Base-by-base conservation (phyloP, 495 filamentous ascomycete species). In the Lentithecium fluviatile region DNA sequence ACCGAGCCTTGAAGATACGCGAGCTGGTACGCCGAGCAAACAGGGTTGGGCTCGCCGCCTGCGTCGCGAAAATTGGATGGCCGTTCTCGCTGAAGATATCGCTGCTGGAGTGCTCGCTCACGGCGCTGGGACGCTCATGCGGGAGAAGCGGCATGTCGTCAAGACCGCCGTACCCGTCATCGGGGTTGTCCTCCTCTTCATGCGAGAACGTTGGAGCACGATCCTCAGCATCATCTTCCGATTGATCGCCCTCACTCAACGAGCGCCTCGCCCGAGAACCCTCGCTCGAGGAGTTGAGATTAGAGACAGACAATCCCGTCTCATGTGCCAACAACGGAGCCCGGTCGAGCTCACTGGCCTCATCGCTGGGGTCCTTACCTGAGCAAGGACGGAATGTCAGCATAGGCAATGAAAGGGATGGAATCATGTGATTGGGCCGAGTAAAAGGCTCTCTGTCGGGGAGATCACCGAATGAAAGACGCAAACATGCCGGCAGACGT, bases 51-150 rank as follows among this genome's bases (percentile, higher is more conserved):
- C 7, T 50, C 2, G 43, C 13, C 6, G 11, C 19, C 25, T 65
- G 55, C 54, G 53, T 43, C 17, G 34, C n/a, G n/a, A 55, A 65
- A 23, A 15, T 50, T 2, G 42, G 26, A 20, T 49, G 43, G 8
- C 52, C 43, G 5, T 56, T 32, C 29, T 32, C 29, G 29, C 29
- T 10, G 10, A 10, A 3, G 29, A 32, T 10, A 10, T 32, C 29
- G 10, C 29, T 32, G 29, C 29, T 10, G 10, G 29, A 32, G 29
- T 32, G 29, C 29, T 32, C 29, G 29, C 29, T 32, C 29, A 32
- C 10, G 29, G 29, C 29, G 10, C 29, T 32, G 29, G 29, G 21
- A 6, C 51, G 51, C 23, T 53, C 51, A 23, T 53, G 51, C 11
- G 51, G 51, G 6, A 53, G 51, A 38, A 53, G 51, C 5, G 51